Percentiles rank a stretch among this genome's conserved stretches.
Evolutionary conservation across 345 rosid species (phyloP).

Genomic region (Kandelia obovata): DNA sequence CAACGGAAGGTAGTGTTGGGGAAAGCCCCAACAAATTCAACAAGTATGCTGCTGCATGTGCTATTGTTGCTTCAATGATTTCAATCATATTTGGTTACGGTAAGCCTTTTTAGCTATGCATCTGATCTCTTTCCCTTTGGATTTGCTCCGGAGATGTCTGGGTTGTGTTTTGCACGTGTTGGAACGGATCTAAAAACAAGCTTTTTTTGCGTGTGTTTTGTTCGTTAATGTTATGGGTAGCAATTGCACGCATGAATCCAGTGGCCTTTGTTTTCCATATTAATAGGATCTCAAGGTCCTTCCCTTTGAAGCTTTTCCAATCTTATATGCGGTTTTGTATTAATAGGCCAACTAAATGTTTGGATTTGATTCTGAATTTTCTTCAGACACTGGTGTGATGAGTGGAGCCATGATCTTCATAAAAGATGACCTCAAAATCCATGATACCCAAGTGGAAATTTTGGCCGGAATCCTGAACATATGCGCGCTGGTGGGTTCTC

Average conservation of each 20-base stretch:
- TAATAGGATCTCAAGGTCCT: no score
- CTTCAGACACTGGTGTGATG: slow-evolving; percentile 90
- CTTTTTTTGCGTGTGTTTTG: no score
- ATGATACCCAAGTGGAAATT: slow-evolving; percentile 58
- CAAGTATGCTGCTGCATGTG: slow-evolving; percentile 58
- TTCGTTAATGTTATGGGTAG: no score
- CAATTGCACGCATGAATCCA: no score
- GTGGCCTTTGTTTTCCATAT: no score
- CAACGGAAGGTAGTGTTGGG: slow-evolving; percentile 10
- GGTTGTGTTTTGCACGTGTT: no score
- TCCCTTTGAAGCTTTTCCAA: no score
- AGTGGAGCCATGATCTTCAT: slow-evolving; percentile 95
- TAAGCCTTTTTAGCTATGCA: slow-evolving; percentile 7
- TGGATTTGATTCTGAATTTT: neutral
- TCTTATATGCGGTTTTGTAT: neutral
- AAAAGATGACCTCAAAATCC: slow-evolving; percentile 67
- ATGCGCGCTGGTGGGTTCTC: slow-evolving; percentile 74
- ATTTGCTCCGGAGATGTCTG: neutral
- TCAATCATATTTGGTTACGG: slow-evolving; percentile 88
- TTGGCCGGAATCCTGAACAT: slow-evolving; percentile 80
- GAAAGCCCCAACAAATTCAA: slow-evolving; percentile 39
- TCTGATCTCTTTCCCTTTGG: neutral
- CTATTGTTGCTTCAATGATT: slow-evolving; percentile 66
- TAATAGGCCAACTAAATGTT: neutral
- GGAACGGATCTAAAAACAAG: no score